These are phyloP conservation scores for Pyrenula massariospora DNA, from an alignment of 495 filamentous ascomycete species.

Conservation along the genomic window DNA sequence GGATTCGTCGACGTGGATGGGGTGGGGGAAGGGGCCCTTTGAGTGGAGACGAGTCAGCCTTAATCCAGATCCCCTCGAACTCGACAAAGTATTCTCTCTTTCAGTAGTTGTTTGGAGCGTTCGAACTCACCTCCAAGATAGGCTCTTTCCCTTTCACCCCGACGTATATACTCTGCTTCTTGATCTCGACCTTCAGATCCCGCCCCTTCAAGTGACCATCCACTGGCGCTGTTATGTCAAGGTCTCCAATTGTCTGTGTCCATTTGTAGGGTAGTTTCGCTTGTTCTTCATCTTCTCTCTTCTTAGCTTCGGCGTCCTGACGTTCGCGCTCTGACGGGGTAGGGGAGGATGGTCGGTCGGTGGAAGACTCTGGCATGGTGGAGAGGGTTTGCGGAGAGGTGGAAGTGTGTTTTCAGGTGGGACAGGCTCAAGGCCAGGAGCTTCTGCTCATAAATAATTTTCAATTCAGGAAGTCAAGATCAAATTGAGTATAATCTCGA, in stretches of 20 bases:
- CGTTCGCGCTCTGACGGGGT: slow-evolving; percentile 34
- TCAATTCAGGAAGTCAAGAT: too few species aligned
- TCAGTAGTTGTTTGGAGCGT: too few species aligned
- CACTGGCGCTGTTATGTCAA: slow-evolving; percentile 70
- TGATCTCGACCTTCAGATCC: slow-evolving; percentile 75
- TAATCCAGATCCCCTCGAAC: too few species aligned
- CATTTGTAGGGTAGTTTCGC: slow-evolving; percentile 92
- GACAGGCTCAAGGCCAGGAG: too few species aligned
- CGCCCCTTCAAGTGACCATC: slow-evolving; percentile 71
- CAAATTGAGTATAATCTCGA: too few species aligned
- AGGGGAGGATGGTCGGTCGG: slow-evolving; percentile 21
- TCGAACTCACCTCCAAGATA: slow-evolving; percentile 66
- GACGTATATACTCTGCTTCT: slow-evolving; percentile 65
- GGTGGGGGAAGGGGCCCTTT: slow-evolving; percentile 75
- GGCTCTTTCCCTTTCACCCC: slow-evolving; percentile 81
- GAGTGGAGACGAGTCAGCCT: background rate
- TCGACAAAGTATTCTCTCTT: too few species aligned
- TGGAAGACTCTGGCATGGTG: background rate
- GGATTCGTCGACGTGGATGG: slow-evolving; percentile 71
- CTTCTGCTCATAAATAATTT: too few species aligned
- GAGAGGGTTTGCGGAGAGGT: background rate
- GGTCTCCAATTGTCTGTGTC: slow-evolving; percentile 87
- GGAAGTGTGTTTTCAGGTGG: too few species aligned
- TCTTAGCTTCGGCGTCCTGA: slow-evolving; percentile 56
- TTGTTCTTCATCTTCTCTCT: slow-evolving; percentile 77